phyloP scores from a whole-genome alignment of 768 basidiomycete genomes.

The Suillus ampliporus region DNA sequence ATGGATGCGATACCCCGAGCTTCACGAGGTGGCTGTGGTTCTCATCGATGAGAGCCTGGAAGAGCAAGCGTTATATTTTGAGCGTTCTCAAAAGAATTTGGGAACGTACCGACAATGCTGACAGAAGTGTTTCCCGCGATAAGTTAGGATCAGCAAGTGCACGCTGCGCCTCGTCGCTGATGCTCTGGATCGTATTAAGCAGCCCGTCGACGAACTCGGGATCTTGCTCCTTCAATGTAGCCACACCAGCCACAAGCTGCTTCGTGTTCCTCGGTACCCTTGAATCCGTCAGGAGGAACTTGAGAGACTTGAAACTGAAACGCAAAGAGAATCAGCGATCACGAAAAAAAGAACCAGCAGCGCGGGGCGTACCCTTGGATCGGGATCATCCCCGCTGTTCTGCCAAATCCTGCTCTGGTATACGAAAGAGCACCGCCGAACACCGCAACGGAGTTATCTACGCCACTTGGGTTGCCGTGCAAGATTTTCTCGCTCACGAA shows the following conservation, averaged over 20 bases:
- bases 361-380: constrained; percentile 70
- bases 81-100: constrained; percentile 4
- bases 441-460: constrained; percentile 94
- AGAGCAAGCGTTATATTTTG: not conserved
- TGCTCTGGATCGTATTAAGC: constrained; percentile 79
- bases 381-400: constrained; percentile 80
- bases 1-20: constrained; percentile 90
- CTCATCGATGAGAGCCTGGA: constrained; percentile 80
- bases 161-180: constrained; percentile 82
- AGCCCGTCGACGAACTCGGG: constrained; percentile 85
- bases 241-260: constrained; percentile 90
- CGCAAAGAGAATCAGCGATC: constrained; percentile 17
- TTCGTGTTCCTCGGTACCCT: constrained; percentile 95
- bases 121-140: constrained; percentile 66
- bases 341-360: constrained; percentile 1
- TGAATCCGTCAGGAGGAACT: constrained; percentile 92
- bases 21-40: constrained; percentile 87
- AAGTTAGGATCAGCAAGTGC: constrained; percentile 77
- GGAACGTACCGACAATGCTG: constrained; percentile 69
- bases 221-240: constrained; percentile 73
- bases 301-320: constrained; percentile 84
- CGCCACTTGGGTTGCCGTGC: constrained; percentile 96
- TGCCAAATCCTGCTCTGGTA: constrained; percentile 78
- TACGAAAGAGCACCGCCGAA: constrained; percentile 94
- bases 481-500: constrained; percentile 95